Evolutionary conservation across 2,329 filamentous ascomycete species (phyloP), one percentile per base, ranked within the genome.

Genomic region (Ceratocystis smalleyi): DNA sequence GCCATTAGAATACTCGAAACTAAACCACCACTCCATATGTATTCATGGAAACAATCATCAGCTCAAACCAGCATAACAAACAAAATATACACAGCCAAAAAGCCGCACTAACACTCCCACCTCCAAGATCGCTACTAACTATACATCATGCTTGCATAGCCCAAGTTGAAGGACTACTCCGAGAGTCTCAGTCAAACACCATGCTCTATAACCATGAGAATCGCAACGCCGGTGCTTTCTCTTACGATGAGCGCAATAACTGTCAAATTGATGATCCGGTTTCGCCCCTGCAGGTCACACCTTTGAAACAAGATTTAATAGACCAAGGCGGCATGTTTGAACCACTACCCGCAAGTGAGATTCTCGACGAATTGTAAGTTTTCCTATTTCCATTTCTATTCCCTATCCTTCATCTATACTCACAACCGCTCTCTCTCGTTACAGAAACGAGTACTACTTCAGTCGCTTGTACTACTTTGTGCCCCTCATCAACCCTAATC

Each of bases 291-390:
- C 43, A 61, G 12, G 4, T 24, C 4, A 19, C 59, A 2, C 64
- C n/a, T 6, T 12, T 59, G 1, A 59, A 30, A 19, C 57, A 62
- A 17, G 64, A 76, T 70, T 80, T 96, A 75, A 85, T 96, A 66
- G 84, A 84, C 10, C 75, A 96, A 43, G 91, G 91, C 12, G 91
- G 91, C 12, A 76, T 95, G 68, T 88, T 91, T 63, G 92, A 96
- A 72, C 81, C 88, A 17, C 74, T 95, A 15, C 92, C 92, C 0
- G 82, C 85, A 1, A 83, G 85, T 67, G 85, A 94, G 67, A 81
- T 92, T 61, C 86, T 94, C 70, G 86, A 95, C 71, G 89, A 94
- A 67, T 75, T 96, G 88, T 92, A 79, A 71, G 80, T 74, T 45
- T 2, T 30, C 5, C 27, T 24, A 4, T 43, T 49, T 19, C 47